Base-by-base conservation (phyloP, 805 yeast genomes). In the Metschnikowia corniflorae region DNA sequence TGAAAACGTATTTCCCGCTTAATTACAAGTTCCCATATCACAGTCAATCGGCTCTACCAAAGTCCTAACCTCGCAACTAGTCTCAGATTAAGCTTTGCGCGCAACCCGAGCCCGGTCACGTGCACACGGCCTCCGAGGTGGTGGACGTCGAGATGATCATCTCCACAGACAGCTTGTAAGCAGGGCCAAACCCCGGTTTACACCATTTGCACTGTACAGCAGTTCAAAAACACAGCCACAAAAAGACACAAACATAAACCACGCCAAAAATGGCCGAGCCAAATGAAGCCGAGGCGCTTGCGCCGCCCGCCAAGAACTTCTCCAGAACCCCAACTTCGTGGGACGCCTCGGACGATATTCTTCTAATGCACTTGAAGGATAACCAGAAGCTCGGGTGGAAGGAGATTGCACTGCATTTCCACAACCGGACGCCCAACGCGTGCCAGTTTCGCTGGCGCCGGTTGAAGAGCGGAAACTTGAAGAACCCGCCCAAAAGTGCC, bases 381-480 rank as follows among this genome's bases (percentile, higher is more conserved):
- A 78, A 79, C 43, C 85, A 80, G 56, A 84, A 83, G 55, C 70
- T 86, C 48, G 95, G 95, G 1, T 86, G 95, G 95, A 79, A 86
- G 58, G 95, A 86, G 47, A 86, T 86, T 33, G 81, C 93, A 1
- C 71, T 80, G 22, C 84, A 82, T 53, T 86, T 86, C 58, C 72
- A 77, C 28, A 82, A 82, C 56, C 67, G 95, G 54, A 86, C 95
- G 2, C 88, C 94, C 24, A 86, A 85, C 55, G 94, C 94, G 2
- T 85, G 95, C 51, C 94, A 85, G 61, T 85, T 85, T 55, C 75
- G 95, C 49, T 86, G 95, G 95, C 73, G 95, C 57, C 63, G 95
- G 44, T 61, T 73, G 14, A 68, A 71, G 50, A 55, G 61, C 26
- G 73, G 73, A 3, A 68, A 45, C 35, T 39, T 47, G 35, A 47